A percentile compares a stretch with the other conserved stretches of the same genome.
Evolutionary conservation across 164 flowering plant species (phyloP).

Genomic region (Dillenia suffruticosa): DNA sequence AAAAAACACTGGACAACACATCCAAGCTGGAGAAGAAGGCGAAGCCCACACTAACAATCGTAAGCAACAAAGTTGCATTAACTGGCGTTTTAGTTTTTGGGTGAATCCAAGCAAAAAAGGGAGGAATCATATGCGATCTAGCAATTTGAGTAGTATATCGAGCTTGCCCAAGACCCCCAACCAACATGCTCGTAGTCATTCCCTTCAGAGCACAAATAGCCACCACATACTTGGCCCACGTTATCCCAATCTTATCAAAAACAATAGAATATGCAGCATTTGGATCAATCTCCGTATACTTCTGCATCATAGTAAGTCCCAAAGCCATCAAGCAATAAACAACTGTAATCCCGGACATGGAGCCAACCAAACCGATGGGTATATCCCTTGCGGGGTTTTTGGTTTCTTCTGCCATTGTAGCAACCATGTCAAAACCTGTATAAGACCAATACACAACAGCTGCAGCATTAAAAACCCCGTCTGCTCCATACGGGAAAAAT

Average conservation of each 20-base stretch:
- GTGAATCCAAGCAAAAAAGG: constrained; percentile 71
- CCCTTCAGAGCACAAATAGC: constrained; percentile 73
- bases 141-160: constrained; percentile 87
- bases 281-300: constrained; percentile 54
- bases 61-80: constrained; percentile 53
- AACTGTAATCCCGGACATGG: constrained; percentile 65
- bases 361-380: constrained; percentile 70
- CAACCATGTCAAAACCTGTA: constrained; percentile 82
- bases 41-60: constrained; percentile 35
- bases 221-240: constrained; percentile 74
- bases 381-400: constrained; percentile 66
- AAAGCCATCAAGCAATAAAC: constrained; percentile 77
- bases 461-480: constrained; percentile 63
- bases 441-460: constrained; percentile 79
- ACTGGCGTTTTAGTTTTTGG: constrained; percentile 77
- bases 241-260: constrained; percentile 63
- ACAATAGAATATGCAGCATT: constrained; percentile 77
- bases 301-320: constrained; percentile 57
- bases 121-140: constrained; percentile 85
- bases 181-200: constrained; percentile 73
- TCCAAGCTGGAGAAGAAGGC: constrained; percentile 75
- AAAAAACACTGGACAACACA: constrained; percentile 62
- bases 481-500: constrained; percentile 53
- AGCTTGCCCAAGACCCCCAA: constrained; percentile 74
- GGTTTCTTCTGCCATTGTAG: constrained; percentile 88